phyloP scores from a whole-genome alignment of 2,329 filamentous ascomycete genomes.

The Rutstroemia sp. region DNA sequence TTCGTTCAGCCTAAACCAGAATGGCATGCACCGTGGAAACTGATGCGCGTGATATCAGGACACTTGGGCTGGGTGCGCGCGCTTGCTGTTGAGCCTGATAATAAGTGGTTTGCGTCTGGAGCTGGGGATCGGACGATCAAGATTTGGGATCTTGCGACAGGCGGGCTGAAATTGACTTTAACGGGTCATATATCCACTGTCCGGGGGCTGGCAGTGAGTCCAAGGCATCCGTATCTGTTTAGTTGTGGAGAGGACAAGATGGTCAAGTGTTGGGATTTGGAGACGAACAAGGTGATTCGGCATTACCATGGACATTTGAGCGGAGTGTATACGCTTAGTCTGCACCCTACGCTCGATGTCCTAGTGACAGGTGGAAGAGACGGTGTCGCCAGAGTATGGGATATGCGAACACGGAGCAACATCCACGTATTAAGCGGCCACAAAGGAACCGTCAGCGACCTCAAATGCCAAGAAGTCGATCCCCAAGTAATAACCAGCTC shows the following conservation, averaged over 20 bases:
- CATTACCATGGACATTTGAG: constrained; percentile 97
- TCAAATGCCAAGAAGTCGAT: constrained; percentile 92
- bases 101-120: constrained; percentile 95
- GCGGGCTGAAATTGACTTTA: constrained; percentile 74
- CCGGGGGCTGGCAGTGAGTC: constrained; percentile 83
- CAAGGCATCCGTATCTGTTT: constrained; percentile 92
- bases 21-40: constrained; percentile 97
- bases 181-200: constrained; percentile 95
- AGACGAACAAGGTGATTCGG: constrained; percentile 98
- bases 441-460: constrained; percentile 79
- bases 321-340: constrained; percentile 83
- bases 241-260: constrained; percentile 99
- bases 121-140: constrained; percentile 96
- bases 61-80: constrained; percentile 92
- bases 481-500: constrained; percentile 93
- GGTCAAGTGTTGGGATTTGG: constrained; percentile 99
- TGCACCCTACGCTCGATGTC: constrained; percentile 94
- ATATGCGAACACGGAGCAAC: constrained; percentile 95
- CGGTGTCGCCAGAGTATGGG: constrained; percentile 92
- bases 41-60: constrained; percentile 94
- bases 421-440: constrained; percentile 90
- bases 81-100: constrained; percentile 87
- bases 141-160: constrained; percentile 93
- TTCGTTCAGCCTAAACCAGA: constrained; percentile 70
- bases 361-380: constrained; percentile 92